Percentiles rank a stretch among this genome's conserved stretches.
phyloP scores from a whole-genome alignment of 345 rosid species.

The Punica granatum region DNA sequence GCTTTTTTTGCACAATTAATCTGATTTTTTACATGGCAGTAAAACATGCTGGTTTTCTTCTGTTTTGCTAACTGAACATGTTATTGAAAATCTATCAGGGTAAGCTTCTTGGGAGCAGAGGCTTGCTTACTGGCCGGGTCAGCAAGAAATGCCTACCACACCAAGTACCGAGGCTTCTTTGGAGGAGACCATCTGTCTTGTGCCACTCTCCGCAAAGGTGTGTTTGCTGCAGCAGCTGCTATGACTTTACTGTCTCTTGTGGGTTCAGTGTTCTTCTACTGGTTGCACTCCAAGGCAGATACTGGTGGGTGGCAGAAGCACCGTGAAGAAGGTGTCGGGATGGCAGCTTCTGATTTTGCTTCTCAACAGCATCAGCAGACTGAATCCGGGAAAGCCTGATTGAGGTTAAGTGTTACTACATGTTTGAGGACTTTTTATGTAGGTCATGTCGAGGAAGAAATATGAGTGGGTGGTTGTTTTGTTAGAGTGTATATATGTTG shows the following conservation, averaged over 20 bases:
- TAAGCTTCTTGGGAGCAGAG: slow-evolving; percentile 88
- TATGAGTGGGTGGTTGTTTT: background rate
- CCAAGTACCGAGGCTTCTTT: slow-evolving; percentile 60
- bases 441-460: background rate
- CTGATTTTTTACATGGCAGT: background rate
- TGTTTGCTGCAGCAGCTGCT: slow-evolving; percentile 93
- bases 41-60: background rate
- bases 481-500: background rate
- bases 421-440: background rate
- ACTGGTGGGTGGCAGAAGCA: slow-evolving; percentile 98
- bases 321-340: slow-evolving; percentile 63
- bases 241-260: slow-evolving; percentile 62
- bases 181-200: slow-evolving; percentile 43
- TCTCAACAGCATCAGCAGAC: slow-evolving; percentile 35
- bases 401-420: background rate
- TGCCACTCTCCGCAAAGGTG: slow-evolving; percentile 82
- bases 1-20: background rate
- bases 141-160: slow-evolving; percentile 78
- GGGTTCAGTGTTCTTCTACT: slow-evolving; percentile 60
- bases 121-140: slow-evolving; percentile 93
- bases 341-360: slow-evolving; percentile 38
- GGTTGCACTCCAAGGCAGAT: slow-evolving; percentile 81
- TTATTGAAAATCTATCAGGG: slow-evolving; percentile 31
- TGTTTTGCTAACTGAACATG: background rate
- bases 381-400: slow-evolving; percentile 43